Evolutionary conservation across 1,284 basidiomycete species (phyloP), one percentile per base, ranked within the genome.

Genomic region (Rhodotorula sp.): DNA sequence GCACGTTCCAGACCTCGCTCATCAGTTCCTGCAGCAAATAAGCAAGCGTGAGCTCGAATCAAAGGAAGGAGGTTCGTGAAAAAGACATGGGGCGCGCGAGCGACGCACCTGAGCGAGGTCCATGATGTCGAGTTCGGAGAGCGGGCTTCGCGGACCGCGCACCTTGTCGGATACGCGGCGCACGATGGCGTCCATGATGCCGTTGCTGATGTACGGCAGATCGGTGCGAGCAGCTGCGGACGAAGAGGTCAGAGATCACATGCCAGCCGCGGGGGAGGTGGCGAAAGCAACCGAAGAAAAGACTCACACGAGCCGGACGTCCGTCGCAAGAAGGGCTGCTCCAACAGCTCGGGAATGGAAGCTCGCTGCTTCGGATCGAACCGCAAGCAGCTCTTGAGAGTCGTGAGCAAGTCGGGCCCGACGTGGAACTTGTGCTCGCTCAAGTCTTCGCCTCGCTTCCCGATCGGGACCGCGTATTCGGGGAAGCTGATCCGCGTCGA

Each of bases 321-420:
- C 55, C 72, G 23, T 23, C 70, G 52, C 64, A 76, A 28, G 62
- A 76, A 74, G 7, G 72, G 69, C 55, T 67, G 69, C 38, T 62
- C 55, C 26, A 85, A 75, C 59, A 85, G 76, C 70, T 84, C 87
- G 2, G 91, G 91, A 76, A 95, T 94, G n/a, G 88, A 88, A 69
- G 88, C 87, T 57, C 93, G 83, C 74, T 89, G 87, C 81, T 91
- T 92, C 26, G 90, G 87, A 73, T 87, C 85, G 73, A 91, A 86
- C 62, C 82, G 83, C 75, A 95, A 80, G 79, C 93, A 93, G 67
- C 85, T 86, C 80, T 87, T 86, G 82, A 95, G 90, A 61, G 87
- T 88, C 64, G 83, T 84, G 69, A 93, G 87, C 59, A 93, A 86
- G 77, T 88, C 88, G 66, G 80, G 80, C 65, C 89, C 85, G 47